These are phyloP conservation scores for Populus hybrid DNA, from an alignment of 441 rosid genomes.

Conservation along the genomic window DNA sequence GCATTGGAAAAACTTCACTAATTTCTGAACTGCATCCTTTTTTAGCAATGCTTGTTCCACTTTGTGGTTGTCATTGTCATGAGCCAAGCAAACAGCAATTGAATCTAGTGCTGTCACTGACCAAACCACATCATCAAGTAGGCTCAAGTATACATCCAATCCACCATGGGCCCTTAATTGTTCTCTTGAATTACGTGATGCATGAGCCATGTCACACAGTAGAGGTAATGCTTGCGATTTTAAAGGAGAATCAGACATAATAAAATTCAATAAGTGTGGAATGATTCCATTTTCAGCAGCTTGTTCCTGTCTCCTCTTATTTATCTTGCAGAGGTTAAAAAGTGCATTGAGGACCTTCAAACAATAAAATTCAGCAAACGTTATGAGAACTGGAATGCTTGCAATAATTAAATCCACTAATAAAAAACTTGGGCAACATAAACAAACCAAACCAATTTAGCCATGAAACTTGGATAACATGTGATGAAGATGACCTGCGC, in stretches of 20 bases:
- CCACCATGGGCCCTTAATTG: conserved; percentile 96
- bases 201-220: conserved; percentile 98
- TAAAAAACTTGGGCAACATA: background rate
- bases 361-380: background rate
- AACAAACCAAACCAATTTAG: background rate
- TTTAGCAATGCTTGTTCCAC: conserved; percentile 92
- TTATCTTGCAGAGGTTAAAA: conserved; percentile 1
- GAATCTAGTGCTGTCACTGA: conserved; percentile 93
- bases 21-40: conserved; percentile 80
- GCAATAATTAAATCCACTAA: background rate
- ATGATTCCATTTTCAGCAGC: conserved; percentile 99
- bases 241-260: conserved; percentile 73
- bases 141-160: conserved; percentile 87
- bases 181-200: conserved; percentile 97
- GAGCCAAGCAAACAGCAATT: conserved; percentile 96
- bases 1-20: conserved; percentile 86
- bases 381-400: conserved; percentile 3
- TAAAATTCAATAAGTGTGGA: conserved; percentile 87
- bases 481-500: background rate
- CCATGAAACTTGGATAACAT: background rate
- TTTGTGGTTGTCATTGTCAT: conserved; percentile 90
- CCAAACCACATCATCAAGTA: conserved; percentile 88
- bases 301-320: conserved; percentile 98
- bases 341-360: conserved; percentile 1
- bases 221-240: conserved; percentile 84